phyloP scores from a whole-genome alignment of 345 rosid genomes.

The Rhodomyrtus tomentosa region DNA sequence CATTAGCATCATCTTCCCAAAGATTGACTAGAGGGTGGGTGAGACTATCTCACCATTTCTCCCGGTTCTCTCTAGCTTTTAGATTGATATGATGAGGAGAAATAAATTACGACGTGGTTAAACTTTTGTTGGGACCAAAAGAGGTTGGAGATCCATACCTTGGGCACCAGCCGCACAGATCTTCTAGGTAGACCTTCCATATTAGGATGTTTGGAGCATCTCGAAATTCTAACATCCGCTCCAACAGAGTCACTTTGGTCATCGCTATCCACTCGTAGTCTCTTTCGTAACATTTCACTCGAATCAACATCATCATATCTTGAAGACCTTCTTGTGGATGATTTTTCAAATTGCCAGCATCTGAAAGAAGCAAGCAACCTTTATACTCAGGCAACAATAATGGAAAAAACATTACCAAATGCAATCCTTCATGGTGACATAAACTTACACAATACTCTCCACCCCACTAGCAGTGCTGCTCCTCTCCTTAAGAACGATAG shows the following conservation, averaged over 20 bases:
- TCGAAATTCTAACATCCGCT: constrained; percentile 16
- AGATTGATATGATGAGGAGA: not conserved
- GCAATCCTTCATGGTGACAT: not conserved
- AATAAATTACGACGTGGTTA: not conserved
- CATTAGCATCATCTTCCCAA: not conserved
- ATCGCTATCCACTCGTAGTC: constrained; percentile 7
- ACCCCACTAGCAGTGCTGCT: constrained; percentile 32
- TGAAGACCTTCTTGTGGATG: constrained; percentile 12
- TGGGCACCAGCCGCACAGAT: constrained; percentile 47
- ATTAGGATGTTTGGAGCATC: constrained; percentile 16
- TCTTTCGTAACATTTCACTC: constrained; percentile 13
- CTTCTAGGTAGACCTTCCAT: constrained; percentile 37
- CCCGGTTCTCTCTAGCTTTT: not conserved
- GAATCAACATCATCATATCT: constrained; percentile 12
- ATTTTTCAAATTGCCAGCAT: constrained; percentile 23
- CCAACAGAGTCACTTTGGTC: constrained; percentile 4
- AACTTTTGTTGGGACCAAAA: not conserved
- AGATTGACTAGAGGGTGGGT: not conserved
- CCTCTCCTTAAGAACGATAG: constrained; percentile 47
- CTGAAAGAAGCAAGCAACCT: constrained; percentile 16
- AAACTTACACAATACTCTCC: constrained; percentile 46
- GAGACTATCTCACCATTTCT: not conserved
- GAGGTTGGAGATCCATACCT: constrained; percentile 17
- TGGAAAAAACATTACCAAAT: not conserved
- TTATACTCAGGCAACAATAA: not conserved